Evolutionary conservation across 2,329 filamentous ascomycete genomes (phyloP).

Genomic region (Cytospora piceicola): DNA sequence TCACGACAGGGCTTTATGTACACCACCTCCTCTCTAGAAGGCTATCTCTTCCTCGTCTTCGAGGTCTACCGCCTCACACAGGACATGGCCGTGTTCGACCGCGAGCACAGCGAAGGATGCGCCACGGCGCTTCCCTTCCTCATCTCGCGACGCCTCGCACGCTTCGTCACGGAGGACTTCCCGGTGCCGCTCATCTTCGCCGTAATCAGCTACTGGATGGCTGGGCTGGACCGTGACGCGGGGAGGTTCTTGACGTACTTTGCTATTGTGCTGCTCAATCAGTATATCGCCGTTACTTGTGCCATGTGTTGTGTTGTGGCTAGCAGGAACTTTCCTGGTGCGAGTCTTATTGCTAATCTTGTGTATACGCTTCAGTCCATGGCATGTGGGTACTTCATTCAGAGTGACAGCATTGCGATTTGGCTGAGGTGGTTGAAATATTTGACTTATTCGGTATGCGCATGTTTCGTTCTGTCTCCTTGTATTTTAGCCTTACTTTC

Average conservation of each 20-base stretch:
- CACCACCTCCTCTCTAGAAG: constrained; percentile 71
- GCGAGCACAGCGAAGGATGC: constrained; percentile 74
- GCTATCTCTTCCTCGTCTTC: constrained; percentile 76
- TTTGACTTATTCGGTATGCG: constrained; percentile 58
- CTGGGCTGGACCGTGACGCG: constrained; percentile 67
- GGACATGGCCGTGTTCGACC: constrained; percentile 76
- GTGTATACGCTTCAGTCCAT: constrained; percentile 74
- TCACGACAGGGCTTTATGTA: constrained; percentile 76
- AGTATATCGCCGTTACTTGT: constrained; percentile 75
- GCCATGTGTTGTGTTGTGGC: constrained; percentile 70
- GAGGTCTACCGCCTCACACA: constrained; percentile 76
- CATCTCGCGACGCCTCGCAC: constrained; percentile 69
- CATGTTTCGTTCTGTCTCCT: neutral
- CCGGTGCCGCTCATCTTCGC: constrained; percentile 74
- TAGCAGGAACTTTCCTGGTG: constrained; percentile 69
- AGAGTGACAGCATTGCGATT: constrained; percentile 71
- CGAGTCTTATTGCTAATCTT: constrained; percentile 73
- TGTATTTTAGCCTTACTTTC: no score
- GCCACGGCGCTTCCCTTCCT: constrained; percentile 72
- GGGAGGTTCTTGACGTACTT: constrained; percentile 75
- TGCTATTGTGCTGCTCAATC: constrained; percentile 66
- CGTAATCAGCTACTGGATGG: constrained; percentile 78
- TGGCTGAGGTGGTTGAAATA: constrained; percentile 82
- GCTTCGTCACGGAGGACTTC: constrained; percentile 71
- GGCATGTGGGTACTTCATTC: constrained; percentile 77